Evolutionary conservation across 2,329 filamentous ascomycete species (phyloP).

Genomic region (Phyllosticta paracitricarpa): DNA sequence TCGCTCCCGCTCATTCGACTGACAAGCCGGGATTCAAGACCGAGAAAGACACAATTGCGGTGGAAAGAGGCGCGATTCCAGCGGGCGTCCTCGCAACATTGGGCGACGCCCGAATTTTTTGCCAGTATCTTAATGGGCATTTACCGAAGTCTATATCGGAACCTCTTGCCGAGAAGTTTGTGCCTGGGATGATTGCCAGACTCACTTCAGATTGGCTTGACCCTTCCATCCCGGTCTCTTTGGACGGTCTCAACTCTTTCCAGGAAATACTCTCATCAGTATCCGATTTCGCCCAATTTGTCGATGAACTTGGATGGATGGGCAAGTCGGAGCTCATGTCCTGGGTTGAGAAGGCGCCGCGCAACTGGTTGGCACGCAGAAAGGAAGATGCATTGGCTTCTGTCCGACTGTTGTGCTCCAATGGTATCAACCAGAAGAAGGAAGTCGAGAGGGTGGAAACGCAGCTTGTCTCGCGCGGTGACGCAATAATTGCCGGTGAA

Average conservation of each 20-base stretch:
- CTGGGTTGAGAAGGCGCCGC: conserved; percentile 73
- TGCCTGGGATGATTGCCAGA: conserved; percentile 57
- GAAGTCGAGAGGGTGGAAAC: conserved; percentile 78
- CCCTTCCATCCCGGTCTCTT: conserved; percentile 62
- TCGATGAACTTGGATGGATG: conserved; percentile 55
- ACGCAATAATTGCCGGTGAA: conserved; percentile 50
- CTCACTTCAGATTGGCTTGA: conserved; percentile 69
- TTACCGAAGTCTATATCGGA: conserved; percentile 40
- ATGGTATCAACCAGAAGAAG: conserved; percentile 56
- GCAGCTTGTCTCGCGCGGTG: conserved; percentile 62
- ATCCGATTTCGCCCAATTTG: conserved; percentile 50
- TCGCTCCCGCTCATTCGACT: conserved; percentile 30
- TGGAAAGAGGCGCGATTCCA: conserved; percentile 18
- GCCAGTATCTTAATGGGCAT: conserved; percentile 41
- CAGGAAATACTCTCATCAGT: conserved; percentile 59
- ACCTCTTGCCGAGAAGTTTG: conserved; percentile 57
- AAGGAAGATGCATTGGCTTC: conserved; percentile 69
- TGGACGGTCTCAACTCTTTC: conserved; percentile 62
- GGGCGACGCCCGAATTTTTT: conserved; percentile 20
- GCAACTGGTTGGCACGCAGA: conserved; percentile 77
- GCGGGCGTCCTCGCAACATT: conserved; percentile 21
- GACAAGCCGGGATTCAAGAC: conserved; percentile 22
- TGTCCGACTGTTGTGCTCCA: conserved; percentile 58
- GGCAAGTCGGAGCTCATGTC: conserved; percentile 54
- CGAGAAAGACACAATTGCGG: conserved; percentile 25